Evolutionary conservation across 257 asterid genomes (phyloP).

Genomic region (Solanum pinnatisectum): DNA sequence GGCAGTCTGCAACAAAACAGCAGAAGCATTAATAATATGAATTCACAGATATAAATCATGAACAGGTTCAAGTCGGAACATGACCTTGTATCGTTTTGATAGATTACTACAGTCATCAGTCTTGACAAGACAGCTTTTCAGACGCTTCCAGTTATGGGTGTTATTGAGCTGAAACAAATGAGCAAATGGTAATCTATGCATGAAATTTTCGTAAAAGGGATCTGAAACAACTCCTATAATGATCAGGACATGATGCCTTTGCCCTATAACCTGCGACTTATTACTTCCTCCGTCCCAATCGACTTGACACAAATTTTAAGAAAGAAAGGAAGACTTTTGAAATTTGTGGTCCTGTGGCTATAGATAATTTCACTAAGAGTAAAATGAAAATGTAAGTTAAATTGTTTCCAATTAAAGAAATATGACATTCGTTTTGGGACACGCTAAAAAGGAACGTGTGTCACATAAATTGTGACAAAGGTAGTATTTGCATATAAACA

Average conservation of each 20-base stretch:
- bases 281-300: not conserved
- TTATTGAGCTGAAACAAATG: constrained; percentile 57
- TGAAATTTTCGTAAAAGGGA: not conserved
- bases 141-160: constrained; percentile 64
- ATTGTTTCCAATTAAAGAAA: not conserved
- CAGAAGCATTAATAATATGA: not conserved
- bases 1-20: constrained; percentile 38
- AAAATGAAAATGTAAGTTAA: no score
- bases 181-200: not conserved
- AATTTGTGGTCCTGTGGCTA: not conserved
- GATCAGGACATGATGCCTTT: not conserved
- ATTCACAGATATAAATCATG: not conserved
- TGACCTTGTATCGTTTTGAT: constrained; percentile 64
- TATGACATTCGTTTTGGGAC: not conserved
- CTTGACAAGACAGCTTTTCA: constrained; percentile 82
- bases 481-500: not conserved
- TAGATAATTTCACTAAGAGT: no score
- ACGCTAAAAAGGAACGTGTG: no score
- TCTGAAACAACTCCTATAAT: not conserved
- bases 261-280: not conserved
- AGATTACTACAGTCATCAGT: constrained; percentile 62
- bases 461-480: not conserved
- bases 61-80: not conserved
- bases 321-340: not conserved
- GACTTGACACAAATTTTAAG: not conserved